Evolutionary conservation across 1,284 basidiomycete species (phyloP), one percentile per base, ranked within the genome.

Genomic region (Tetrapyrgos nigripes): DNA sequence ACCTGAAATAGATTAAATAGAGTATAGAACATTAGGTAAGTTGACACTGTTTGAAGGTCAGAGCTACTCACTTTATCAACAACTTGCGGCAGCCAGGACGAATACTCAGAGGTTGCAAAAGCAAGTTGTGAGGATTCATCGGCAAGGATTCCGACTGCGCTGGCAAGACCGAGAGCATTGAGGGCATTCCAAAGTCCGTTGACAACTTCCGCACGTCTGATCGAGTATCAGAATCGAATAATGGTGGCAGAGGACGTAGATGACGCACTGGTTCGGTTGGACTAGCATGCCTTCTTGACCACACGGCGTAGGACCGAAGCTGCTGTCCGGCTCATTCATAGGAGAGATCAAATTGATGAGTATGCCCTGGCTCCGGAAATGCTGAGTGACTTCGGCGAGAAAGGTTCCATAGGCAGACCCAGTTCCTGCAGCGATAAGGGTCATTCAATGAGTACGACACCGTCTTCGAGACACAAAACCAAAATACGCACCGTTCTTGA

Each of bases 221-320:
- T 45, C 6, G 17, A 40, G 4, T 17, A 17, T 40, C 6, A 40
- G 37, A 40, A 40, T 4, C 17, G 4, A n/a, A 40, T 4, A 40
- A 8, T 17, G 14, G 37, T 8, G 14, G 17, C 6, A 40, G n/a
- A 23, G 48, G 33, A 23, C 24, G 5, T 40, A 40, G 9, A 33
- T 33, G 13, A 61, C 74, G 28, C 40, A 77, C 76, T 75, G 73
- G 52, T 54, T 72, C 13, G 73, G 70, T 45, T 61, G 54, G 29
- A 77, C 76, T 52, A 68, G 61, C 76, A 77, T 76, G 3, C 76
- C 76, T 64, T 77, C 75, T 61, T 77, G 76, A 28, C 70, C 72
- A 60, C 75, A 77, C 1, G 75, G 70, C 1, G 68, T 66, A 21
- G 74, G 74, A 2, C 74, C 74, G 57, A 77, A 76, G 23, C 49